phyloP scores from a whole-genome alignment of 2,329 filamentous ascomycete genomes.

The Bipolaris oryzae region DNA sequence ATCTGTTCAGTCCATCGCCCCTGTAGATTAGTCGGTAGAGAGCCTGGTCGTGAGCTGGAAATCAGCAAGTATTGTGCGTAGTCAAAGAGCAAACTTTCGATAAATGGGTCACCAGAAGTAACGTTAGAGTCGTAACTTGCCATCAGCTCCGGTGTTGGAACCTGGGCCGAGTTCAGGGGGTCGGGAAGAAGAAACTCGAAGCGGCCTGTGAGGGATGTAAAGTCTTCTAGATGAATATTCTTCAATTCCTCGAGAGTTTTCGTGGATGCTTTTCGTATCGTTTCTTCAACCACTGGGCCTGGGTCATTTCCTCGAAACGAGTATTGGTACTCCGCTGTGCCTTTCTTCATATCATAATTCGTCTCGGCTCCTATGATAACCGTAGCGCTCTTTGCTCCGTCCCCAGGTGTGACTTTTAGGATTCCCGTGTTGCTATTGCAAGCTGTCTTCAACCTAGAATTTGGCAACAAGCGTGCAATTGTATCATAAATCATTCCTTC shows the following conservation, averaged over 20 bases:
- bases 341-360: slow-evolving; percentile 59
- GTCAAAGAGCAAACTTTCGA: slow-evolving; percentile 61
- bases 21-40: slow-evolving; percentile 62
- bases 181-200: slow-evolving; percentile 58
- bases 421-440: slow-evolving; percentile 17
- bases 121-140: slow-evolving; percentile 34
- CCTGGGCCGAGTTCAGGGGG: slow-evolving; percentile 46
- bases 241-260: slow-evolving; percentile 45
- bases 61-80: slow-evolving; percentile 63
- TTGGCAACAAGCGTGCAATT: slow-evolving; percentile 39
- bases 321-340: slow-evolving; percentile 52
- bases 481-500: slow-evolving; percentile 56
- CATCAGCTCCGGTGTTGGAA: slow-evolving; percentile 49
- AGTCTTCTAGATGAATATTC: slow-evolving; percentile 52
- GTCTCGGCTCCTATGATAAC: slow-evolving; percentile 55
- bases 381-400: slow-evolving; percentile 34
- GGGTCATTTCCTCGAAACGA: slow-evolving; percentile 60
- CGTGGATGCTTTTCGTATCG: slow-evolving; percentile 41
- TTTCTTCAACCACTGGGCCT: slow-evolving; percentile 43
- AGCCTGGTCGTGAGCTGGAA: slow-evolving; percentile 57
- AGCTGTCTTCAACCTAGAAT: slow-evolving; percentile 16
- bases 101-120: slow-evolving; percentile 55
- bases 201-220: slow-evolving; percentile 44
- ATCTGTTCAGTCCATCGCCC: slow-evolving; percentile 61
- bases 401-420: slow-evolving; percentile 14